Evolutionary conservation across 352 stramenopile species (phyloP).

Genomic region (Globisporangium acanthophoron): DNA sequence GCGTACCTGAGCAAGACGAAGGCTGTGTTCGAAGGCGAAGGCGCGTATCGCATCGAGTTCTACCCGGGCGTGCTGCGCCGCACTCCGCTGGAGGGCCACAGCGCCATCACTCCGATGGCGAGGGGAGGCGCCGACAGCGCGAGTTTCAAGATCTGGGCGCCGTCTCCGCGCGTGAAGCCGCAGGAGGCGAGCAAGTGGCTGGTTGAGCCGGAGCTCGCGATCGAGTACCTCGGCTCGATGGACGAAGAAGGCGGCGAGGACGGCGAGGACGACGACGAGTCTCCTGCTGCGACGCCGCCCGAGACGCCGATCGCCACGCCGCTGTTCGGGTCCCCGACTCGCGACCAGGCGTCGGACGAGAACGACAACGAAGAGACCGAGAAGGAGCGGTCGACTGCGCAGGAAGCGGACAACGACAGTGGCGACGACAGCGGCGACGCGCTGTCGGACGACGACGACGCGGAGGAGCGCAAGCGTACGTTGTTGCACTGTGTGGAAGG

Average conservation of each 20-base stretch:
- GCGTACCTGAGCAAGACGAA: slow-evolving; percentile 77
- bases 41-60: slow-evolving; percentile 82
- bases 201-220: slow-evolving; percentile 65
- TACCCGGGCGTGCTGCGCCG: slow-evolving; percentile 72
- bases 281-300: slow-evolving; percentile 47
- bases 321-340: slow-evolving; percentile 57
- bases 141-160: slow-evolving; percentile 69
- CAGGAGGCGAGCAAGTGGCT: slow-evolving; percentile 81
- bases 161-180: slow-evolving; percentile 65
- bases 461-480: slow-evolving; percentile 26
- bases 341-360: slow-evolving; percentile 32
- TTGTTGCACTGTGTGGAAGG: not conserved
- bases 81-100: slow-evolving; percentile 50
- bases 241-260: slow-evolving; percentile 62
- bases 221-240: slow-evolving; percentile 79
- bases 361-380: slow-evolving; percentile 33
- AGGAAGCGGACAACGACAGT: slow-evolving; percentile 19
- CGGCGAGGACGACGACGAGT: slow-evolving; percentile 71
- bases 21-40: slow-evolving; percentile 75
- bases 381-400: slow-evolving; percentile 16
- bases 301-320: slow-evolving; percentile 70
- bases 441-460: slow-evolving; percentile 29
- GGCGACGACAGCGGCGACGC: slow-evolving; percentile 36
- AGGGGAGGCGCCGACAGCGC: slow-evolving; percentile 20
- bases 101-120: slow-evolving; percentile 34